Conservation (phyloP, 2,329 filamentous ascomycete genomes). For the Talaromyces sp. region DNA sequence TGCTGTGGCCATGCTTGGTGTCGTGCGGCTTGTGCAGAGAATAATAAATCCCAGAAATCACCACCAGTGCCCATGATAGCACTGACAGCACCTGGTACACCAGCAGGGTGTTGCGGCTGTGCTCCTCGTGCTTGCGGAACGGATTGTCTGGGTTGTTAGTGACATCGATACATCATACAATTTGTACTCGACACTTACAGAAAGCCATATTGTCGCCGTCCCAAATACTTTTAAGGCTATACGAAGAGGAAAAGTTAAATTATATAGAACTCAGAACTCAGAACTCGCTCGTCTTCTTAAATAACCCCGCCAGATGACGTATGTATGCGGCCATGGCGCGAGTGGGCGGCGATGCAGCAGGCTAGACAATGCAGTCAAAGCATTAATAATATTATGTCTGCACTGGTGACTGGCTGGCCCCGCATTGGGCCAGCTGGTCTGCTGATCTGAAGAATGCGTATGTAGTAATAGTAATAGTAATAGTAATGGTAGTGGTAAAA, state of each 20-base stretch:
- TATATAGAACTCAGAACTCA: not conserved
- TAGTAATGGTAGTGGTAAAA: no score
- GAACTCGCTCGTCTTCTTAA: not conserved
- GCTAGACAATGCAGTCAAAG: no score
- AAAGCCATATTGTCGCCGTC: slow-evolving; percentile 2
- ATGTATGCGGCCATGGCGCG: not conserved
- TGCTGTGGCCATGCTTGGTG: slow-evolving; percentile 56
- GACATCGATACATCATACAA: not conserved
- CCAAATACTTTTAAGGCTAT: not conserved
- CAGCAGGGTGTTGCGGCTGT: slow-evolving; percentile 56
- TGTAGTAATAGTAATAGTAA: not conserved
- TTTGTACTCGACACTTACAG: not conserved
- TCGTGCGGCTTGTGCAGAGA: slow-evolving; percentile 60
- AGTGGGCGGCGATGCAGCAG: no score
- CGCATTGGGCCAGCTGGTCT: not conserved
- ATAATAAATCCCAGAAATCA: slow-evolving; percentile 71
- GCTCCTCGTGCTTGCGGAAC: slow-evolving; percentile 65
- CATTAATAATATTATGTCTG: no score
- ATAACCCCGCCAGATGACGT: not conserved
- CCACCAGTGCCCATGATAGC: slow-evolving; percentile 67
- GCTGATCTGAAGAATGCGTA: not conserved
- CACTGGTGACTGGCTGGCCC: not conserved
- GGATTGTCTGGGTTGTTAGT: slow-evolving; percentile 58
- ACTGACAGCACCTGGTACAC: slow-evolving; percentile 72
- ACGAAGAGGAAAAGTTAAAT: not conserved